Conservation (phyloP, 768 basidiomycete genomes). For the Lactifluus piperatus region DNA sequence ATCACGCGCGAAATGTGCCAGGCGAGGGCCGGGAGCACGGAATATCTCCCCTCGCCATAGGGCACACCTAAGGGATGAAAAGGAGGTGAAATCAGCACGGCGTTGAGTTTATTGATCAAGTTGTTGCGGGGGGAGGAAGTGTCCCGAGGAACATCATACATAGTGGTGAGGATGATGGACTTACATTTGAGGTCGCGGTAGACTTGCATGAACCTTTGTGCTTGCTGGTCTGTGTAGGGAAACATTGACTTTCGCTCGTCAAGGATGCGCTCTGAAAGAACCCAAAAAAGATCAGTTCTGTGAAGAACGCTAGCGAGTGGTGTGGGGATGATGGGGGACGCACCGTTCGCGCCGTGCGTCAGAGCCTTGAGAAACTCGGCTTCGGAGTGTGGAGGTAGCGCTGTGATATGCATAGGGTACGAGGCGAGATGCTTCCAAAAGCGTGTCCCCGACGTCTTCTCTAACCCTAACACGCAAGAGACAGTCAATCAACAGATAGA, state of each 20-base stretch:
- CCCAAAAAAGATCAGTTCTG: neutral
- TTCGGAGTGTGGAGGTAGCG: neutral
- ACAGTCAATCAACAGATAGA: neutral
- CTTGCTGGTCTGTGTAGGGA: slow-evolving; percentile 5
- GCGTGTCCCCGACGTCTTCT: neutral
- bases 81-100: no score
- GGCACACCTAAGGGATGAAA: neutral
- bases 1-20: slow-evolving; percentile 13
- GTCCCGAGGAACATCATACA: no score
- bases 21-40: neutral
- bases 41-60: neutral
- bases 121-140: no score
- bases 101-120: no score
- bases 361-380: slow-evolving; percentile 6
- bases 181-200: neutral
- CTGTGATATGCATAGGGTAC: slow-evolving; percentile 3
- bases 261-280: slow-evolving; percentile 1
- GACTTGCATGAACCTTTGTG: slow-evolving; percentile 9
- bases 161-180: no score
- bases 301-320: no score
- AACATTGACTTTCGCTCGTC: slow-evolving; percentile 11
- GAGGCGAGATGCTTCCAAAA: slow-evolving; percentile 5
- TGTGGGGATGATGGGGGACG: neutral
- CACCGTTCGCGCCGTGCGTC: slow-evolving; percentile 3
- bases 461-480: neutral